Base-by-base conservation (phyloP, 2,329 filamentous ascomycete species). In the Phaeosphaeria sp. region DNA sequence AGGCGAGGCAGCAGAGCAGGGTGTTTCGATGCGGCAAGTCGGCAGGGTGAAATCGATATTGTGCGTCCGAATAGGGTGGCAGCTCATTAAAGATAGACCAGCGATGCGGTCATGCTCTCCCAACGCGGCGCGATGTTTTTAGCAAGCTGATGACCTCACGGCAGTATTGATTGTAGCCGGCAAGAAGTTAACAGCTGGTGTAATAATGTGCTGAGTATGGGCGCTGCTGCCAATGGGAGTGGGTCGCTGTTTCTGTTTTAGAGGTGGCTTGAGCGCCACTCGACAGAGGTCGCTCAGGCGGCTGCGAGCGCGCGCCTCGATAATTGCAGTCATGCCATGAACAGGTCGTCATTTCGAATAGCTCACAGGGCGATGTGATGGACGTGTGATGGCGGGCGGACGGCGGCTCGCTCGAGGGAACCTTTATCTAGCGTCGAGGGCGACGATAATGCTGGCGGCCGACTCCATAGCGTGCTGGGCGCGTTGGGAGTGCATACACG, bases 301-400 rank as follows among this genome's bases (percentile, higher is more conserved):
- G 56, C 58, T 54, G 51, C 21, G 66, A 65, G 67, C 64, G 67
- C 67, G 67, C 67, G 67, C 64, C 51, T 67, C 51, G 60, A 60
- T 50, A 22, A 61, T 61, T 64, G 39, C 60, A 40, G 39, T 60
- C 54, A 59, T 66, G 61, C 56, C 55, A 57, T 60, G 33, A 57
- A 57, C 56, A 55, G 33, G 36, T 53, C 46, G 45, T 51, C 42
- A 46, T 57, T 43, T 61, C 64, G 61, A 67, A 63, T 68, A 53
- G 55, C 53, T 36, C 40, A 27, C 52, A 47, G 30, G 33, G 27
- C 36, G 36, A 48, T 58, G 65, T 69, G 67, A 68, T 59, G 55
- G 44, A 25, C 21, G 51, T 63, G 67, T 67, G 65, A 66, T 56
- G 53, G 44, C 44, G 39, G 51, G 42, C 44, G 53, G 58, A 57